Base-by-base conservation (phyloP, 805 yeast species). In the Nakazawaea wickerhamii region DNA sequence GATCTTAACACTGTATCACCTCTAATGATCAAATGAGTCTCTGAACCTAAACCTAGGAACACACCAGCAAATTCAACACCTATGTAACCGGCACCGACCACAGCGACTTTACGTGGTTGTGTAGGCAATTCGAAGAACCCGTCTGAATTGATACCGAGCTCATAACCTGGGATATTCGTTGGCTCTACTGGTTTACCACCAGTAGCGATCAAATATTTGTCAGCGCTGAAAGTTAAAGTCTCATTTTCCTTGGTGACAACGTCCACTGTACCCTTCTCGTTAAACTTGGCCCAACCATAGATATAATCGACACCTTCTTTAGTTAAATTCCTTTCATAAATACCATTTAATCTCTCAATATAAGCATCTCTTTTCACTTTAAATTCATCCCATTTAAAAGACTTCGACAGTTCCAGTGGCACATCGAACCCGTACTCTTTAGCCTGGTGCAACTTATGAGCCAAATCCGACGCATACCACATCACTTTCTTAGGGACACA, bases 401-500 rank as follows among this genome's bases (percentile, higher is more conserved):
- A 73, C 43, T 74, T 71, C 3, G 74, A 71, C 30, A 67, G 64
- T n/a, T 70, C 63, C 18, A 74, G 66, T 44, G 75, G 77, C 36
- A 77, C 79, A 14, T 70, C 64, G 51, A 93, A 82, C 0, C 96
- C 96, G 59, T 91, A 93, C 49, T 84, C 87, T 50, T 75, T 68
- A 47, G 95, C 95, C 37, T 86, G 82, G 33, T 71, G 65, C 47
- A 84, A 68, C 57, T 79, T 81, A 49, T 76, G 75, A 15, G 97
- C 97, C 61, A 87, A 65, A 54, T 90, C 96, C 23, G 93, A 81
- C 9, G 97, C 96, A 54, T 90, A 83, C 99, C 99, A 93, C 97
- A 93, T 90, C 36, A 93, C 88, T 62, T 93, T 93, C 72, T 93
- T 93, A 37, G 99, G 99, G 38, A 93, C 99, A 73, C 99, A 93